Evolutionary conservation across 2,329 filamentous ascomycete genomes (phyloP).

Genomic region (Raffaelea ambrosiae): DNA sequence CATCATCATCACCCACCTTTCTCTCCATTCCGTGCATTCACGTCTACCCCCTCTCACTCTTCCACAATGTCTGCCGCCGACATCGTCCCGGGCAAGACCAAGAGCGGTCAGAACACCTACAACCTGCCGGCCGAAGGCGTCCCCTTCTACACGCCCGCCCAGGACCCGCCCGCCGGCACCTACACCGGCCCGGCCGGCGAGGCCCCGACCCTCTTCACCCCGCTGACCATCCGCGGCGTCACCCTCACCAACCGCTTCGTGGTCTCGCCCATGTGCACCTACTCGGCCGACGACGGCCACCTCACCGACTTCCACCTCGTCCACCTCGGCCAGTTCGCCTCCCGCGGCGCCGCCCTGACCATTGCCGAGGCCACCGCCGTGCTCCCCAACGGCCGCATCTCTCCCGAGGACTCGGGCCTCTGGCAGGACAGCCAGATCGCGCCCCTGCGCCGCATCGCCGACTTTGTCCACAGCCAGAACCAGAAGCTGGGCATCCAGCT

Average conservation of each 20-base stretch:
- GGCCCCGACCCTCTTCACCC: conserved; percentile 46
- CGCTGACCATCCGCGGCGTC: conserved; percentile 44
- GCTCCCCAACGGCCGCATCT: conserved; percentile 69
- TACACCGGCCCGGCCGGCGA: conserved; percentile 9
- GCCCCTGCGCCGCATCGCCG: conserved; percentile 59
- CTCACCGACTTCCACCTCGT: conserved; percentile 74
- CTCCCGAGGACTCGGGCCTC: conserved; percentile 68
- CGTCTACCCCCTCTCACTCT: conserved; percentile 13
- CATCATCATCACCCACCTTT: no score
- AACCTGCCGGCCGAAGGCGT: conserved; percentile 34
- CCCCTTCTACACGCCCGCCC: conserved; percentile 46
- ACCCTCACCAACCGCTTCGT: conserved; percentile 48
- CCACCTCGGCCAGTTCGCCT: conserved; percentile 70
- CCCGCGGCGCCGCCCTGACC: conserved; percentile 64
- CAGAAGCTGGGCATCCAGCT: conserved; percentile 75
- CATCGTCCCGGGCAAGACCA: not conserved
- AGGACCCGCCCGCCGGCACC: conserved; percentile 42
- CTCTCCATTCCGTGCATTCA: no score
- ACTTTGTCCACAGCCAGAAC: conserved; percentile 72
- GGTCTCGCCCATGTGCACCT: conserved; percentile 55
- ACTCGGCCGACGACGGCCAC: conserved; percentile 54
- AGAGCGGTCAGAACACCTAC: not conserved
- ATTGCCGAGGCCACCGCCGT: conserved; percentile 76
- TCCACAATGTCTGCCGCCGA: not conserved
- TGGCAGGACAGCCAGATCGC: conserved; percentile 81